Evolutionary conservation across 805 yeast species (phyloP).

Genomic region (Tetrapisispora namnaoensis): DNA sequence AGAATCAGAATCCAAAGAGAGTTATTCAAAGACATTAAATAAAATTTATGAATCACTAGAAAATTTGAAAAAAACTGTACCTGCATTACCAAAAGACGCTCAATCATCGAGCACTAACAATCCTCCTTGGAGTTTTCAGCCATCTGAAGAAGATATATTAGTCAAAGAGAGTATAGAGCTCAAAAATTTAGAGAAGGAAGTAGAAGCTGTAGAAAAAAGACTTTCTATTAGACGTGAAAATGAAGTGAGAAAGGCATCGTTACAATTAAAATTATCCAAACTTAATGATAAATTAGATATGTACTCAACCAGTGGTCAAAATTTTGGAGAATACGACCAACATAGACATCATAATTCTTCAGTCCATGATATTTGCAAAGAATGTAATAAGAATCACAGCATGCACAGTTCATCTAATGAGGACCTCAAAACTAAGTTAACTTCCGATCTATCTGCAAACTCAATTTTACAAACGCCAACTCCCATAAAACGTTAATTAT

Average conservation of each 20-base stretch:
- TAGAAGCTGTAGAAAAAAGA: slow-evolving; percentile 26
- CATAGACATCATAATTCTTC: background rate
- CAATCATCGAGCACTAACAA: background rate
- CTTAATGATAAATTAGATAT: slow-evolving; percentile 18
- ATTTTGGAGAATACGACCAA: background rate
- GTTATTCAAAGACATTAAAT: background rate
- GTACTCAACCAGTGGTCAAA: background rate
- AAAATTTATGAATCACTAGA: slow-evolving; percentile 1
- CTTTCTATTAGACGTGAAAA: slow-evolving; percentile 29
- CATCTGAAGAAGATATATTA: slow-evolving; percentile 29
- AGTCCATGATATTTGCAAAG: slow-evolving; percentile 1
- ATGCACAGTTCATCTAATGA: background rate
- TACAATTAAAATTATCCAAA: slow-evolving; percentile 24
- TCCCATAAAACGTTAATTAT: slow-evolving; percentile 1
- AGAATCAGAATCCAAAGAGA: background rate
- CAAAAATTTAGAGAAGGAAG: slow-evolving; percentile 26
- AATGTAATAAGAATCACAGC: background rate
- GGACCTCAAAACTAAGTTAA: background rate
- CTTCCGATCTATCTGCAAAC: background rate
- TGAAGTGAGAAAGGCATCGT: slow-evolving; percentile 27
- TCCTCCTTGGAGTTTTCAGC: slow-evolving; percentile 1
- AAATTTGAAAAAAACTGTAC: background rate
- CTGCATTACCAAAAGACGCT: background rate
- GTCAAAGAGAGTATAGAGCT: slow-evolving; percentile 29
- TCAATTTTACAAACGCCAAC: slow-evolving; percentile 1